phyloP scores from a whole-genome alignment of 345 rosid genomes.

The Jatropha curcas region DNA sequence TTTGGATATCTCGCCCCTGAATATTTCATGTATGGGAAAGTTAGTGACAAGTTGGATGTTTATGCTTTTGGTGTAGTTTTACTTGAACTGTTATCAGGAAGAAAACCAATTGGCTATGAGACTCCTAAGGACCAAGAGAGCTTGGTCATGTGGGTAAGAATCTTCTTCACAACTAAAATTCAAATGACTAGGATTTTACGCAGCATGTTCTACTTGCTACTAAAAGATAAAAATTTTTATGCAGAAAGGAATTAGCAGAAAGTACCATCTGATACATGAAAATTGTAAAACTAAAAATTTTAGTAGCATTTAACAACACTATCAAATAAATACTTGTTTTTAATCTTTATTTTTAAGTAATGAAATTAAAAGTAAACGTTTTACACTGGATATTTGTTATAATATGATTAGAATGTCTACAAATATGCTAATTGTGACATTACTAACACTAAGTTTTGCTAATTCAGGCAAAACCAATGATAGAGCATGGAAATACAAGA shows the following conservation, averaged over 20 bases:
- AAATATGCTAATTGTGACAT: background rate
- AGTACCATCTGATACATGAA: no score
- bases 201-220: no score
- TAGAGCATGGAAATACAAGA: constrained; percentile 55
- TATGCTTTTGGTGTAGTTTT: constrained; percentile 92
- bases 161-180: background rate
- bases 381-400: no score
- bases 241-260: no score
- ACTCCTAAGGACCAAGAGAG: constrained; percentile 67
- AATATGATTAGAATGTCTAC: background rate
- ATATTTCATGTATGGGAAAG: constrained; percentile 93
- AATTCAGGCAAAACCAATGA: constrained; percentile 70
- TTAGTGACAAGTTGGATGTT: constrained; percentile 87
- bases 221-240: no score
- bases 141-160: constrained; percentile 92
- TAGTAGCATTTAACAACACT: no score
- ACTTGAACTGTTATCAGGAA: constrained; percentile 86
- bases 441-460: constrained; percentile 21
- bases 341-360: no score
- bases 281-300: no score
- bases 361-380: no score
- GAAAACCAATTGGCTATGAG: constrained; percentile 62
- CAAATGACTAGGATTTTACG: no score
- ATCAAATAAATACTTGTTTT: no score
- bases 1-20: constrained; percentile 99